Evolutionary conservation across 805 yeast species (phyloP).

Genomic region (Saturnispora halmiae): DNA sequence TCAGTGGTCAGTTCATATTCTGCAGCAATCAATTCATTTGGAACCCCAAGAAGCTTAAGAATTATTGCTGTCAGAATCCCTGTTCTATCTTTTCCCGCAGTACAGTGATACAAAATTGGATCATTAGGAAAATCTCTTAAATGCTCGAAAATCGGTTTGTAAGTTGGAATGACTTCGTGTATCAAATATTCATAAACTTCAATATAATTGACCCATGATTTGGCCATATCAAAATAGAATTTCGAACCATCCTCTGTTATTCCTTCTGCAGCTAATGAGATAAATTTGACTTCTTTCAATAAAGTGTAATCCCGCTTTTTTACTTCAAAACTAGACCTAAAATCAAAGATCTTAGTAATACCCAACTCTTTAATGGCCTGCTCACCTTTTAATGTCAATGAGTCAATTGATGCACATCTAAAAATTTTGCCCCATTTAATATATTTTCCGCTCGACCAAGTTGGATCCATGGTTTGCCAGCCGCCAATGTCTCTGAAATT

Average conservation of each 20-base stretch:
- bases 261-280: neutral
- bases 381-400: slow-evolving; percentile 44
- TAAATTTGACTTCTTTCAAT: neutral
- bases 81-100: slow-evolving; percentile 84
- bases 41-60: slow-evolving; percentile 55
- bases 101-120: slow-evolving; percentile 63
- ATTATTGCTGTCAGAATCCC: slow-evolving; percentile 67
- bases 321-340: slow-evolving; percentile 55
- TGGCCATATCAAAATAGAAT: slow-evolving; percentile 32
- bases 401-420: slow-evolving; percentile 55
- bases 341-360: slow-evolving; percentile 52
- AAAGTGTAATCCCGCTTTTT: slow-evolving; percentile 30
- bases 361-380: slow-evolving; percentile 34
- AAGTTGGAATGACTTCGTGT: slow-evolving; percentile 38
- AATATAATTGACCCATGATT: slow-evolving; percentile 55
- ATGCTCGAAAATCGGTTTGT: slow-evolving; percentile 41
- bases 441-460: slow-evolving; percentile 24
- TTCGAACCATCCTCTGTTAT: neutral
- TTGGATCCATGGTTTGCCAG: slow-evolving; percentile 35
- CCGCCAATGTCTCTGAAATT: slow-evolving; percentile 83
- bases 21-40: slow-evolving; percentile 51
- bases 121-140: slow-evolving; percentile 47
- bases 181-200: slow-evolving; percentile 55
- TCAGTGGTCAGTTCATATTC: slow-evolving; percentile 70
- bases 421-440: slow-evolving; percentile 48